A percentile compares a stretch with the other conserved stretches of the same genome.
These are phyloP conservation scores for Fragilaria radians DNA, from an alignment of 108 stramenopile species.

Conservation along the genomic window DNA sequence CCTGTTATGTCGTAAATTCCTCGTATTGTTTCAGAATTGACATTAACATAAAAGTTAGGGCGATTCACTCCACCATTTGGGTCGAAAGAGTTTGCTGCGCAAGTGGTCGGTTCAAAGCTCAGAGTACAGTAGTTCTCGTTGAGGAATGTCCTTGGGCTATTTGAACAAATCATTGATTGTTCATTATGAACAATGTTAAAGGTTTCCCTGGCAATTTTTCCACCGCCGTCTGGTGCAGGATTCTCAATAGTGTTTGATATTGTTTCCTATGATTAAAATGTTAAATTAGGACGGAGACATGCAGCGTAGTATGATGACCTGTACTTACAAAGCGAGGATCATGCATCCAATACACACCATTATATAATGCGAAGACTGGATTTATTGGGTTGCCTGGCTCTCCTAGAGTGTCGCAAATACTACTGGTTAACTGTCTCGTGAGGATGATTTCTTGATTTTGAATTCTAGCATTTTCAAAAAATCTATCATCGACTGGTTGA, in stretches of 20 bases:
- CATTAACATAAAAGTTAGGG: neutral
- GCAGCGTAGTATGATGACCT: neutral
- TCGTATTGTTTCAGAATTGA: neutral
- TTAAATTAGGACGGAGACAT: neutral
- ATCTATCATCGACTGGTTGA: neutral
- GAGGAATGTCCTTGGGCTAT: conserved; percentile 36
- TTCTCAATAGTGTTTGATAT: conserved; percentile 18
- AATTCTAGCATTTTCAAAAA: neutral
- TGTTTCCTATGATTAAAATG: conserved; percentile 1
- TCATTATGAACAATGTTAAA: neutral
- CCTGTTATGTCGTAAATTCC: neutral
- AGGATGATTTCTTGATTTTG: neutral
- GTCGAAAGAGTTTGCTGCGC: conserved; percentile 3
- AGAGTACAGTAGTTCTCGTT: conserved; percentile 49
- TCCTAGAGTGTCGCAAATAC: neutral
- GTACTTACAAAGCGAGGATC: conserved; percentile 23
- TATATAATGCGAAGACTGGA: conserved; percentile 6
- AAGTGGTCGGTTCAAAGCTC: conserved; percentile 19
- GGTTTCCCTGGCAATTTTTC: conserved; percentile 8
- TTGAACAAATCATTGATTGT: conserved; percentile 21
- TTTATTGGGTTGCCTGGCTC: neutral
- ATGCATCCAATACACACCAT: conserved; percentile 9
- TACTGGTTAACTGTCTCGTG: neutral
- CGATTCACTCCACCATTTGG: neutral
- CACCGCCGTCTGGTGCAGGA: conserved; percentile 23